Evolutionary conservation across 306 rosid species (phyloP), one percentile per base, ranked within the genome.

Genomic region (Sicyos baderoa): DNA sequence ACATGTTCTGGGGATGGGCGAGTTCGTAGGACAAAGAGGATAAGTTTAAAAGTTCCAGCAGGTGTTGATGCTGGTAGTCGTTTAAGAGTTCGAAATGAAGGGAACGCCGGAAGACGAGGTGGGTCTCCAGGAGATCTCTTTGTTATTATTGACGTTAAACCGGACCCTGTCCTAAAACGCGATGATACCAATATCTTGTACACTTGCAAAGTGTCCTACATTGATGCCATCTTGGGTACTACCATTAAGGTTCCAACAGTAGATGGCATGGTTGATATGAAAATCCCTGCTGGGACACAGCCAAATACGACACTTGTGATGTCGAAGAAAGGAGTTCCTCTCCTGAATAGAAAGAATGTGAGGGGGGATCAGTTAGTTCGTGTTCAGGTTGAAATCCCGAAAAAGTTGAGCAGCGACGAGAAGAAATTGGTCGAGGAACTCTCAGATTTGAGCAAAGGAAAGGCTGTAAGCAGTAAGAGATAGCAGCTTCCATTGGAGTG

Each of bases 31-130:
- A 85, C 99, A 67, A 94, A 94, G 78, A 84, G 95, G 74, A 90
- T 94, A 52, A 94, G 96, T 82, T 81, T 94, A 74, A 94, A 90
- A 80, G 91, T 94, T 77, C 99, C 99, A 5, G 86, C 99, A 10
- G 99, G 99, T 62, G 97, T 94, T 78, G 99, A 94, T 72, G 82
- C 96, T 14, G 96, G 99, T 59, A 94, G 99, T 77, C 96, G 99
- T 71, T 74, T 94, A 79, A 86, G 99, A 82, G 99, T 94, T 51
- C 84, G 95, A 37, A 94, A 88, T 65, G 99, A 94, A 82, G 99
- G 99, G 6, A 94, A 94, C 79, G 85, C 97, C 27, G 99, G 99
- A 71, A 86, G 83, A 68, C 83, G 87, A 2, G 97, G 99, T 0
- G 99, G 99, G 48, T 72, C 96, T 57, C 86, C 99, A 0, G 99